Evolutionary conservation across 2,329 filamentous ascomycete genomes (phyloP), one percentile per base, ranked within the genome.

Genomic region (Neofusicoccum cordaticola): DNA sequence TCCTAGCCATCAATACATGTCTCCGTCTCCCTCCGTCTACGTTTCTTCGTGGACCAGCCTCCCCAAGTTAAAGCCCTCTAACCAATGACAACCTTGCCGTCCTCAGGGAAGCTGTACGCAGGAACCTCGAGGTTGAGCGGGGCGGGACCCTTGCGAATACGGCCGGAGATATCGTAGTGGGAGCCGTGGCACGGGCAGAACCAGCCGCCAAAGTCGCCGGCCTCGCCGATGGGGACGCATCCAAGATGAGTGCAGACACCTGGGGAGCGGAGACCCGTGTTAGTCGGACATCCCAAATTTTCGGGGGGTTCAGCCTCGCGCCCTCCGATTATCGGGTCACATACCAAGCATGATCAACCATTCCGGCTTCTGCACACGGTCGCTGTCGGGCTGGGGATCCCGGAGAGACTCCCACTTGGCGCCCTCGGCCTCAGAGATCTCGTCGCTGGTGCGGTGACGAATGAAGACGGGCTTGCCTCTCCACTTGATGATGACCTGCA

Each of bases 151-250:
- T 92, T 97, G 85, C 95, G 90, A 87, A 97, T 92, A 82, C 95
- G 93, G 80, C 95, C 95, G 69, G 93, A 98, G 81, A 99, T 98
- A 80, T 99, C 95, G 88, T 99, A 99, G 86, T 99, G 95, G 73
- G 93, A 97, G 81, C 95, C 95, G 88, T 99, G 95, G 91, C 95
- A 99, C 71, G 95, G 95, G 86, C 95, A 99, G 90, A 99, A 99
- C 95, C 95, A 99, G 78, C 95, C 95, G 79, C 95, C 95, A 76
- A 85, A 99, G 82, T 99, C 96, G 80, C 95, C 95, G 70, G 95
- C 92, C 85, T 99, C 95, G 76, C 96, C 95, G 75, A 99, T 99
- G 78, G 95, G 95, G 73, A 99, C 95, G 87, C 95, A 99, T 83
- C 95, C 95, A 78, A 99, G 85, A 83, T 99, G 95, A 76, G 95